A percentile compares a stretch with the other conserved stretches of the same genome.
Evolutionary conservation across 345 rosid species (phyloP).

Genomic region (Populus euphratica): DNA sequence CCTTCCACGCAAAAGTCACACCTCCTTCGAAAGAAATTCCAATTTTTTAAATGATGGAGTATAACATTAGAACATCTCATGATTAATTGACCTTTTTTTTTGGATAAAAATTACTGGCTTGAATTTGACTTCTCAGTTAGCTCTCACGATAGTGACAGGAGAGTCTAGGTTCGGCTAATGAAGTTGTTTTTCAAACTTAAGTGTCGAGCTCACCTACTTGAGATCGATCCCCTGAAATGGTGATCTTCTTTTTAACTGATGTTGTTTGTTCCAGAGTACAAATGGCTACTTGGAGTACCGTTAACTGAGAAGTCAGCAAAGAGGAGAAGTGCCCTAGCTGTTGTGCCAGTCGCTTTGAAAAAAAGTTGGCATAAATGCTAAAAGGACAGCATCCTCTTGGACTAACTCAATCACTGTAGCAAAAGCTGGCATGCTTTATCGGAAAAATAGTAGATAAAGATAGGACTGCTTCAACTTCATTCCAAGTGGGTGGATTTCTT

Average conservation of each 20-base stretch:
- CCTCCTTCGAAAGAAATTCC: too few species aligned
- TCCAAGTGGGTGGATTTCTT: constrained; percentile 30
- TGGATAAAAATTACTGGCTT: too few species aligned
- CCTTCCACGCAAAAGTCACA: too few species aligned
- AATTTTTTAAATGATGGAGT: too few species aligned
- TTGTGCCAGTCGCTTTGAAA: neutral
- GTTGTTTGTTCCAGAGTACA: neutral
- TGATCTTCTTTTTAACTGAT: neutral
- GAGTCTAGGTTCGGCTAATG: neutral
- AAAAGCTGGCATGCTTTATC: constrained; percentile 34
- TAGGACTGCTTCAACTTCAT: neutral
- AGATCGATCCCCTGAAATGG: neutral
- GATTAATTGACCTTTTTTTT: too few species aligned
- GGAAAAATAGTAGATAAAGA: constrained; percentile 14
- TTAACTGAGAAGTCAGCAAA: neutral
- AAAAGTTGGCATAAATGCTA: neutral
- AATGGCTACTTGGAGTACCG: neutral
- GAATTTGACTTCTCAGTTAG: neutral
- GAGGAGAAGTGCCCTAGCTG: neutral
- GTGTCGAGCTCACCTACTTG: neutral
- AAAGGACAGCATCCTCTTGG: neutral
- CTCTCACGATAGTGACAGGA: neutral
- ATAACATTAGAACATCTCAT: too few species aligned
- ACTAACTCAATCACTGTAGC: neutral
- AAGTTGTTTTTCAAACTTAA: neutral